phyloP scores from a whole-genome alignment of 2,329 filamentous ascomycete species.

The Lecanicillium sp. region DNA sequence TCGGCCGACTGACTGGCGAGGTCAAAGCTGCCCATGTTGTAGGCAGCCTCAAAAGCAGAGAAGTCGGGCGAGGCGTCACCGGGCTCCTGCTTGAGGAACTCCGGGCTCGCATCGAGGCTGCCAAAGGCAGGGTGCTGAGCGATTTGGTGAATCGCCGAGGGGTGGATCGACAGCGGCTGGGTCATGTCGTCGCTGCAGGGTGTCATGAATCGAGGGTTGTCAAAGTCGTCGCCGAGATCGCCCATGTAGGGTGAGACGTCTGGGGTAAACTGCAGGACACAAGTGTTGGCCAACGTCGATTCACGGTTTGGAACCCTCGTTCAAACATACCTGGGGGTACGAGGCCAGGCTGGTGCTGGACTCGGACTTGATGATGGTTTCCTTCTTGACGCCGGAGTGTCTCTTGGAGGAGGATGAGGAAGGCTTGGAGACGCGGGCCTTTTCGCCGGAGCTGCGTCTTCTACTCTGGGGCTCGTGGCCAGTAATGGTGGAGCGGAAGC shows the following conservation, averaged over 20 bases:
- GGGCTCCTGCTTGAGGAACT: slow-evolving; percentile 24
- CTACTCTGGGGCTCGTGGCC: slow-evolving; percentile 44
- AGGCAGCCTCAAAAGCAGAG: slow-evolving; percentile 36
- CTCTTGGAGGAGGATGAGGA: slow-evolving; percentile 20
- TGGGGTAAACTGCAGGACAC: slow-evolving; percentile 31
- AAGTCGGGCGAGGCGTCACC: slow-evolving; percentile 29
- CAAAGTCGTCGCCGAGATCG: slow-evolving; percentile 30
- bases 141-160: slow-evolving; percentile 15
- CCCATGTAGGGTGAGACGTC: slow-evolving; percentile 33
- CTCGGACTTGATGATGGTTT: slow-evolving; percentile 36
- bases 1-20: slow-evolving; percentile 23
- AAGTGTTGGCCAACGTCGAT: slow-evolving; percentile 20
- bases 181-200: slow-evolving; percentile 48
- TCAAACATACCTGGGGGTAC: slow-evolving; percentile 24
- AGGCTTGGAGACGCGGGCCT: slow-evolving; percentile 42
- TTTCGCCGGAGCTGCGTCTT: slow-evolving; percentile 37
- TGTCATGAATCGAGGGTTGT: slow-evolving; percentile 40
- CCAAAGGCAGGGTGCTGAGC: slow-evolving; percentile 20
- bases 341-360: slow-evolving; percentile 24
- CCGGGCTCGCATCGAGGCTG: slow-evolving; percentile 15
- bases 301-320: slow-evolving; percentile 25
- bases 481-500: slow-evolving; percentile 43
- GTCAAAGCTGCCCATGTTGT: slow-evolving; percentile 30
- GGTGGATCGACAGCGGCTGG: slow-evolving; percentile 22
- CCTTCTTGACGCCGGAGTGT: slow-evolving; percentile 30